These are phyloP conservation scores for Leucaena leucocephala DNA, from an alignment of 306 rosid species.

Conservation along the genomic window DNA sequence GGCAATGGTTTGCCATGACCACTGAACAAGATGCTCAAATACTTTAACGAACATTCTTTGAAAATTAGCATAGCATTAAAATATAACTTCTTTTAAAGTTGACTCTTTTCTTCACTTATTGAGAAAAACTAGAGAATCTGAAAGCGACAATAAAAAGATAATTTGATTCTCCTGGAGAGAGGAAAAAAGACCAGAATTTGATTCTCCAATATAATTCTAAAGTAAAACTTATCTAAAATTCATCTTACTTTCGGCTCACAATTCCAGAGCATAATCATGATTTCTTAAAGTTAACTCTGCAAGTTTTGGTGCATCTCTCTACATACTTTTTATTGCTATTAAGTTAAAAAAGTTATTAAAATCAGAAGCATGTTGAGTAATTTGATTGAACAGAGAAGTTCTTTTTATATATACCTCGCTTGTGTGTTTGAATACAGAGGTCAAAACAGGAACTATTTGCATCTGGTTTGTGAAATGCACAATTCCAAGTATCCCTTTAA, in stretches of 20 bases:
- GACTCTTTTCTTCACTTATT: conserved; percentile 1
- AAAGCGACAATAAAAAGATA: not conserved
- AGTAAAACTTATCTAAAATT: conserved; percentile 27
- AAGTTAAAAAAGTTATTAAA: not conserved
- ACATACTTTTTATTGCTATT: not conserved
- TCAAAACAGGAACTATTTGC: conserved; percentile 77
- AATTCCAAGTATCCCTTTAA: conserved; percentile 93
- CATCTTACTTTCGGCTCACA: conserved; percentile 33
- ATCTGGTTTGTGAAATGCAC: conserved; percentile 78
- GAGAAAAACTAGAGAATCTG: not conserved
- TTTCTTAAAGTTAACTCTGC: conserved; percentile 18
- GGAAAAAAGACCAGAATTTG: conserved; percentile 34
- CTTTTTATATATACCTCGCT: conserved; percentile 56
- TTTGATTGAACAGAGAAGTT: not conserved
- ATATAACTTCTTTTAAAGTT: conserved; percentile 26
- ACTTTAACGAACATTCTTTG: conserved; percentile 27
- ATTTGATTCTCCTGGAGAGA: conserved; percentile 5
- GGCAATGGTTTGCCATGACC: conserved; percentile 90
- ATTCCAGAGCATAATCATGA: conserved; percentile 29
- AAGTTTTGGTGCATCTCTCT: not conserved
- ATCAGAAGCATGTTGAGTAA: not conserved
- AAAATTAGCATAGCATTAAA: not conserved
- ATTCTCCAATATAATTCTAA: conserved; percentile 25
- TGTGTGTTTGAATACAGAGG: conserved; percentile 58
- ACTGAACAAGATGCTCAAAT: conserved; percentile 59